Evolutionary conservation across 2,329 filamentous ascomycete genomes (phyloP).

Genomic region (Venturia carpophila): DNA sequence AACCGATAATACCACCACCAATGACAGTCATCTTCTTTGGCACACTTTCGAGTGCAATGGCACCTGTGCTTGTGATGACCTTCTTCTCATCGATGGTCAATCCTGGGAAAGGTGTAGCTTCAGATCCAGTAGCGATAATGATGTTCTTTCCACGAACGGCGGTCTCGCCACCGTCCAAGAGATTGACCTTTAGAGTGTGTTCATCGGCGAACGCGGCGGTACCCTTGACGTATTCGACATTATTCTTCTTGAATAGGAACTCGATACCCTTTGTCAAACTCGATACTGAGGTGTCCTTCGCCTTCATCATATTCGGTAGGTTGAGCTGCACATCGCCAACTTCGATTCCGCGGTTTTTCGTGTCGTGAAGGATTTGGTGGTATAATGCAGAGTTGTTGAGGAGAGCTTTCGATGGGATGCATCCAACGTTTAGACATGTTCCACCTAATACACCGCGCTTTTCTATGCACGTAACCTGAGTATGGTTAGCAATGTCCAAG

Average conservation of each 20-base stretch:
- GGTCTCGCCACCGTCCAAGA: slow-evolving; percentile 86
- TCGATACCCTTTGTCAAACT: slow-evolving; percentile 95
- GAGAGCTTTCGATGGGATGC: slow-evolving; percentile 97
- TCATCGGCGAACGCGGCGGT: slow-evolving; percentile 79
- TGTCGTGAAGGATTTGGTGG: slow-evolving; percentile 94
- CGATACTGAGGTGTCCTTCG: slow-evolving; percentile 84
- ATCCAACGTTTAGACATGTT: slow-evolving; percentile 97
- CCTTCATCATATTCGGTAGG: slow-evolving; percentile 93
- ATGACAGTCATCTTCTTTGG: slow-evolving; percentile 97
- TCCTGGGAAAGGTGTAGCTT: slow-evolving; percentile 93
- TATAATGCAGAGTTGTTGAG: slow-evolving; percentile 99
- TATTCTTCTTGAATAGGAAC: slow-evolving; percentile 98
- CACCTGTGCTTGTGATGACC: slow-evolving; percentile 92
- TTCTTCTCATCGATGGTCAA: slow-evolving; percentile 95
- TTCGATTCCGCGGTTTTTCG: slow-evolving; percentile 93
- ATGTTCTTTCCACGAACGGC: slow-evolving; percentile 91
- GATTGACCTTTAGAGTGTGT: slow-evolving; percentile 83
- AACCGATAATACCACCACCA: slow-evolving; percentile 94
- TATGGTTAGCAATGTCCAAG: slow-evolving; percentile 12
- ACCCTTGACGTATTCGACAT: slow-evolving; percentile 95
- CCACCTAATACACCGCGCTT: slow-evolving; percentile 93
- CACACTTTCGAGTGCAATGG: slow-evolving; percentile 79
- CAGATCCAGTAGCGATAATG: slow-evolving; percentile 90
- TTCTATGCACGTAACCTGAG: slow-evolving; percentile 89
- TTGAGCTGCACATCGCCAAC: slow-evolving; percentile 97